Base-by-base conservation (phyloP, 129 eudicot genomes). In the Lactuca saligna region DNA sequence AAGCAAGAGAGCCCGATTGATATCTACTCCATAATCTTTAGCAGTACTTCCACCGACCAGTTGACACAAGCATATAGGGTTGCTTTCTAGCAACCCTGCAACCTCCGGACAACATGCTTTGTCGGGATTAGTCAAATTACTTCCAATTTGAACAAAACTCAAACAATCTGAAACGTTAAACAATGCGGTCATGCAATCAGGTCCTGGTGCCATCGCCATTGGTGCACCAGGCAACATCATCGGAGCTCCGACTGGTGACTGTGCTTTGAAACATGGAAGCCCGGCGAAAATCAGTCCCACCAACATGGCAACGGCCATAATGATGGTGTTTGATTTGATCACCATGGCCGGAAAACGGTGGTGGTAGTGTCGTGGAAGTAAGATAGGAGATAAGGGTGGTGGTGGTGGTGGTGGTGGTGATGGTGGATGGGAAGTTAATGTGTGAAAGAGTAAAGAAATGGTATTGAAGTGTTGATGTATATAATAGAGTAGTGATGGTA, bases 11-110 rank as follows among this genome's bases (percentile, higher is more conserved):
- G 87, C 87, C 60, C 55, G 75, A 5, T 3, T 56, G 11, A 75
- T 33, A 75, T 83, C 84, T 4, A 83, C 50, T 35, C 69, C 66
- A 54, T 33, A 71, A 17, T 3, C 57, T 1, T 57, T 64, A 0
- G 69, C 69, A 0, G 67, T 44, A 35, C 61, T 70, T 35, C 79
- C 79, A 29, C 79, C 79, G 11, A 79, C 31, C 16, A 83, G 20
- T 0, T 51, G 7, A n/a, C 87, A 83, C 76, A 83, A 66, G 63
- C 87, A 83, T 2, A 75, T 80, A n/a, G 81, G 81, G 37, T 70
- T 41, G 61, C 78, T 75, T 29, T 80, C 78, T 0, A 80, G 61
- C 78, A 80, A 75, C 71, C 78, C 77, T 54, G 84, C 80, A 25
- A 80, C 68, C 35, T 80, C 84, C 15, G 77, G 81, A 25, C 84